phyloP scores from a whole-genome alignment of 192 early-diverging fungal genomes.

The Rhizophagus clarus region DNA sequence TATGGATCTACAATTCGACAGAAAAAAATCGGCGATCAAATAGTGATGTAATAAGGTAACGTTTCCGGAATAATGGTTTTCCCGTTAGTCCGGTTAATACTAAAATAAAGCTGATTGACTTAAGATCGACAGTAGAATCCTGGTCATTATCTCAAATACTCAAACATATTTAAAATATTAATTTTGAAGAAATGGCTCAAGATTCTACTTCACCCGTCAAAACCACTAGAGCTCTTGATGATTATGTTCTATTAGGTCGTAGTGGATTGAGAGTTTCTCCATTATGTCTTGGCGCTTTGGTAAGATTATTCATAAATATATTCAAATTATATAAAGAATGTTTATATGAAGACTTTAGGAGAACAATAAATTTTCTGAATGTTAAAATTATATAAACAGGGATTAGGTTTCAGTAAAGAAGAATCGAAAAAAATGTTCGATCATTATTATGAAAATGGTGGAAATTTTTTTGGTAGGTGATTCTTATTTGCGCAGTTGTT shows the following conservation, averaged over 20 bases:
- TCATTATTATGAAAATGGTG: slow-evolving; percentile 46
- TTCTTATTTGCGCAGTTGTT: not conserved
- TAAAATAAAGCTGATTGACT: not conserved
- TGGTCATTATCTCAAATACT: no score
- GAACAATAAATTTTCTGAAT: slow-evolving; percentile 28
- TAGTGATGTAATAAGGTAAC: no score
- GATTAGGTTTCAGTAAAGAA: slow-evolving; percentile 46
- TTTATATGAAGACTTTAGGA: slow-evolving; percentile 37
- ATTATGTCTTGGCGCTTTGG: slow-evolving; percentile 44
- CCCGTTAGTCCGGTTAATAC: no score
- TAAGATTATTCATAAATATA: not conserved
- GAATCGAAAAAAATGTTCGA: slow-evolving; percentile 49
- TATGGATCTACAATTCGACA: no score
- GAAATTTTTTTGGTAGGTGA: slow-evolving; percentile 49
- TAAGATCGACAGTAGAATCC: not conserved
- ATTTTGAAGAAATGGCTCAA: not conserved
- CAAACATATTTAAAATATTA: no score
- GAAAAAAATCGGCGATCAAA: no score
- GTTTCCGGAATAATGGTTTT: no score
- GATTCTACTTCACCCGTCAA: slow-evolving; percentile 18
- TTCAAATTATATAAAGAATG: not conserved
- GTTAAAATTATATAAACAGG: slow-evolving; percentile 19
- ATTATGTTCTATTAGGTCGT: slow-evolving; percentile 42
- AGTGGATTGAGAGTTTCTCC: slow-evolving; percentile 46
- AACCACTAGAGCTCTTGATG: slow-evolving; percentile 36